Evolutionary conservation across 2,329 filamentous ascomycete species (phyloP).

Genomic region (Cercospora berteroae): DNA sequence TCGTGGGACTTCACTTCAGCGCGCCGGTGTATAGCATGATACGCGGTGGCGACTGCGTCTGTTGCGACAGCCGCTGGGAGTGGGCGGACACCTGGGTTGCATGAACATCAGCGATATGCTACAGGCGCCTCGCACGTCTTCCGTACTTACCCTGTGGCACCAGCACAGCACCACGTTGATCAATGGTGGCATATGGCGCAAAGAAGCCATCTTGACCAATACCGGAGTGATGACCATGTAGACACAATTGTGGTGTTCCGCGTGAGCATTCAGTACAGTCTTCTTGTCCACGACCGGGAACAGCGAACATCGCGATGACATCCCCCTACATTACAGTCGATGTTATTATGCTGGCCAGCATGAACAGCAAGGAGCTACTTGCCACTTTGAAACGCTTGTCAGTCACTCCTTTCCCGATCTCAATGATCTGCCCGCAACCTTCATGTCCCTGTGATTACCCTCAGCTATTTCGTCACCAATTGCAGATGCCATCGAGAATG

Average conservation of each 20-base stretch:
- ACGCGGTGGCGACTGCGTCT: neutral
- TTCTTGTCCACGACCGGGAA: neutral
- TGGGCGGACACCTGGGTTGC: neutral
- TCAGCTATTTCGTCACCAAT: neutral
- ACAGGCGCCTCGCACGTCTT: no score
- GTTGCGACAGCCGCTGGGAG: neutral
- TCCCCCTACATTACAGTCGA: neutral
- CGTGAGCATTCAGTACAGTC: neutral
- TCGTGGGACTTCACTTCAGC: neutral
- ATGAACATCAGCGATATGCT: neutral
- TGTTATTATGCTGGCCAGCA: neutral
- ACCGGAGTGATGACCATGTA: neutral
- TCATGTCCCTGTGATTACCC: neutral
- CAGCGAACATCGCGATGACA: neutral
- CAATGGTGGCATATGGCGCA: neutral
- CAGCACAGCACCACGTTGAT: neutral
- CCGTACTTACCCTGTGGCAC: neutral
- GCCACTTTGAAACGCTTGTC: neutral
- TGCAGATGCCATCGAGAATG: no score
- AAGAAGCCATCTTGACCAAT: constrained; percentile 1
- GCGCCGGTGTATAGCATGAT: neutral
- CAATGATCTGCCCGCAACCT: neutral
- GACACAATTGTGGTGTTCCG: neutral
- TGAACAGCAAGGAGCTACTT: neutral
- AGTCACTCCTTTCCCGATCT: neutral